Base-by-base conservation (phyloP, 768 basidiomycete species). In the Mycena vulgaris region DNA sequence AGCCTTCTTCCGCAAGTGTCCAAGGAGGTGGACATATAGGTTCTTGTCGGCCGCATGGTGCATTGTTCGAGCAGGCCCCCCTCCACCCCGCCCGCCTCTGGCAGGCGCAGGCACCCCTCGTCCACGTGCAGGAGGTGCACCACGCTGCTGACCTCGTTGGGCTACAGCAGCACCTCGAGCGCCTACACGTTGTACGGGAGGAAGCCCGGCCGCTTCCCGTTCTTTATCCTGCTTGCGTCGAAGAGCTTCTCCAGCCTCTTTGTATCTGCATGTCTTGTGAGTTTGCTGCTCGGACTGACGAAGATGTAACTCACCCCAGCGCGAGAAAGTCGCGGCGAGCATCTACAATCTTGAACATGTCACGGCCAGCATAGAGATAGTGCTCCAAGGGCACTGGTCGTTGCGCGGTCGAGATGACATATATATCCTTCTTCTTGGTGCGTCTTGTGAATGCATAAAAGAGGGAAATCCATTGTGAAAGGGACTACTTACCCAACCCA, bases 381-480 rank as follows among this genome's bases (percentile, higher is more conserved):
- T 99, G 97, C 80, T 99, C 97, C 62, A 99, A 86, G 7, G 98
- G 98, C 8, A 99, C 98, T 0, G 98, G 98, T 63, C 98, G 88
- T 80, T 98, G 96, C 3, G 93, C 90, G 0, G 98, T 99, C 11
- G 95, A 97, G 72, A 99, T 99, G 53, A 99, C 98, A 79, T 98
- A 99, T 63, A 99, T 98, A 72, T 99, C 96, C 80, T 98, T 99
- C 86, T 96, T 97, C 84, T 99, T 99, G 2, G 98, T 99, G 19
- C 98, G 94, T 8, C 97, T 99, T 35, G 55, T 16, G 30, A 31
- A 59, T 35, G 64, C 70, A 30, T 74, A 68, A 67, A 60, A n/a
- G 17, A 51, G 25, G 14, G 17, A 31, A 59, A 60, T 47, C 37
- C 51, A 19, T 17, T 62, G 28, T 45, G 30, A 51, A 63, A 23